These are phyloP conservation scores for Ceratocystis destructans DNA, from an alignment of 2,329 filamentous ascomycete genomes.

Conservation along the genomic window DNA sequence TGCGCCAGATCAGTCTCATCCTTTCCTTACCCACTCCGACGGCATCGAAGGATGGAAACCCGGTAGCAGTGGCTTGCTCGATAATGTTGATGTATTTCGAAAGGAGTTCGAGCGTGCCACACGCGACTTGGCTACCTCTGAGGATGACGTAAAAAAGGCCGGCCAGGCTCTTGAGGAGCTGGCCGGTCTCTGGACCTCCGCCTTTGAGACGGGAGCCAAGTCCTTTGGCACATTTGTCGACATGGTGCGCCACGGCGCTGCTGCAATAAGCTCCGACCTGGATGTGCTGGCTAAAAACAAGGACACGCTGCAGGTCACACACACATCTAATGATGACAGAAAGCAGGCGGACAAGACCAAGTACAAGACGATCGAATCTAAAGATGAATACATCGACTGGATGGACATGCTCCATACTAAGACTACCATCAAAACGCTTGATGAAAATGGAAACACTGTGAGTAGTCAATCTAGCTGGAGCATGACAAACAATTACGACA, in stretches of 20 bases:
- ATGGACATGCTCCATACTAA: conserved; percentile 33
- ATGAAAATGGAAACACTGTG: conserved; percentile 32
- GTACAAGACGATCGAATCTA: conserved; percentile 27
- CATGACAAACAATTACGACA: conserved; percentile 18
- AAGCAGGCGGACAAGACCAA: conserved; percentile 19
- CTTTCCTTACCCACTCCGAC: not conserved
- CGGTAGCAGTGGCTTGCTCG: conserved; percentile 11
- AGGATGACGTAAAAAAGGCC: conserved; percentile 24
- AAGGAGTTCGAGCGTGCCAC: conserved; percentile 24
- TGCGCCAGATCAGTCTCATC: conserved; percentile 10
- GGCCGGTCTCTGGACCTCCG: conserved; percentile 23
- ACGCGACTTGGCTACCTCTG: conserved; percentile 13
- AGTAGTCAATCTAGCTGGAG: conserved; percentile 26
- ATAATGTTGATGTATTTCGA: conserved; percentile 25
- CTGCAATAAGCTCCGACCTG: conserved; percentile 17
- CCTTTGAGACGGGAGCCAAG: conserved; percentile 28
- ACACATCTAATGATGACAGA: not conserved
- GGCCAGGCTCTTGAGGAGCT: conserved; percentile 18
- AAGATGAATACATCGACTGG: conserved; percentile 32
- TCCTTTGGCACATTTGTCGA: conserved; percentile 32
- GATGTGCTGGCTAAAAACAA: conserved; percentile 17
- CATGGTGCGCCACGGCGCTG: conserved; percentile 23
- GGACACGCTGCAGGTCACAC: not conserved
- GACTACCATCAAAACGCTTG: conserved; percentile 29
- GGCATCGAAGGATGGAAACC: not conserved